Conservation (phyloP, 2,329 filamentous ascomycete species). For the Cladorrhinum sp. region DNA sequence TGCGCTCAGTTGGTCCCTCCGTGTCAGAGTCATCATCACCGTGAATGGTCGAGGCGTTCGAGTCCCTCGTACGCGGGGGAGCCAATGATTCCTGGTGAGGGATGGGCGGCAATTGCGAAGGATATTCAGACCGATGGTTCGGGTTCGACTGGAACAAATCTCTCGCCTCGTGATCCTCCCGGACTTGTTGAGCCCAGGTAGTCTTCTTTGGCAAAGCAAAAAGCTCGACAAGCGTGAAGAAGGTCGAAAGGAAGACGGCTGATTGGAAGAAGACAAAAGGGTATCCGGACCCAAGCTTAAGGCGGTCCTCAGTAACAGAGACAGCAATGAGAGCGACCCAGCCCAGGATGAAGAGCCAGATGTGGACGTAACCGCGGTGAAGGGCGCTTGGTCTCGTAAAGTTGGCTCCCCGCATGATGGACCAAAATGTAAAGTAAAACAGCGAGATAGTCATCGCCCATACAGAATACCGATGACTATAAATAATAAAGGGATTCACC, state of each 20-base stretch:
- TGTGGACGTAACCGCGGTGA: conserved; percentile 72
- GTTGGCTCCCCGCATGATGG: conserved; percentile 73
- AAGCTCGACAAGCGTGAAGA: conserved; percentile 76
- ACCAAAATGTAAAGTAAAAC: conserved; percentile 81
- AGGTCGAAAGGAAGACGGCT: conserved; percentile 68
- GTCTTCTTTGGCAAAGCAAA: conserved; percentile 71
- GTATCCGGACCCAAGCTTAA: conserved; percentile 73
- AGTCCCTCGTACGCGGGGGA: conserved; percentile 18
- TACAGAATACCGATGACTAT: conserved; percentile 82
- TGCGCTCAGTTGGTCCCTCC: conserved; percentile 49
- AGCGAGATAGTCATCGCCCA: conserved; percentile 75
- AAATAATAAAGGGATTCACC: conserved; percentile 85
- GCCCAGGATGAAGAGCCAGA: conserved; percentile 78
- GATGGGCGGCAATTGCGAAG: conserved; percentile 16
- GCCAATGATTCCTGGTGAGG: conserved; percentile 18
- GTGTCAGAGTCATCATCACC: conserved; percentile 37
- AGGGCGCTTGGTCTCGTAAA: conserved; percentile 81
- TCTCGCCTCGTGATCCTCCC: conserved; percentile 46
- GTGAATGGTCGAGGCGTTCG: conserved; percentile 11
- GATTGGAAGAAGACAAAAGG: conserved; percentile 77
- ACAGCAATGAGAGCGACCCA: conserved; percentile 71
- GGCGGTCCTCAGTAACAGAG: conserved; percentile 73
- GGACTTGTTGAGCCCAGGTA: conserved; percentile 61
- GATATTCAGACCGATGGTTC: conserved; percentile 11
- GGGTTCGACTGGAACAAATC: conserved; percentile 32